Conservation (phyloP, 768 basidiomycete species). For the Boletus subparvulus region DNA sequence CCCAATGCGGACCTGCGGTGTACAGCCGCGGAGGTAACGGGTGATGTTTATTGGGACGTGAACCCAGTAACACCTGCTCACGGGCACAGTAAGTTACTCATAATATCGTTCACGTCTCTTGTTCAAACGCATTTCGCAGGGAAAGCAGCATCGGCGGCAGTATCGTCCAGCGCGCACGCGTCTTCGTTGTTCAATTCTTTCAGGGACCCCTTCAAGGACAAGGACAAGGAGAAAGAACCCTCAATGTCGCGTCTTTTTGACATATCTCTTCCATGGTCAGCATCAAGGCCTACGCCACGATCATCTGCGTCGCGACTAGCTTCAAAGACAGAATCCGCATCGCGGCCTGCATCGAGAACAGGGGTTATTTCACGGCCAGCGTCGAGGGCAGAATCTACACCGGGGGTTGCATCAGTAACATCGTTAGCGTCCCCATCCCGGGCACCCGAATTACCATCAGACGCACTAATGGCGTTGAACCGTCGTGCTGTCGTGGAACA, state of each 20-base stretch:
- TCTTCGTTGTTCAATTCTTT: constrained; percentile 23
- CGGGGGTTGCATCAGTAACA: background rate
- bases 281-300: constrained; percentile 14
- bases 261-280: constrained; percentile 37
- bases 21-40: constrained; percentile 63
- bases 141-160: constrained; percentile 32
- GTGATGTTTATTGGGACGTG: constrained; percentile 64
- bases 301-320: constrained; percentile 15
- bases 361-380: constrained; percentile 13
- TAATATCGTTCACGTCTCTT: constrained; percentile 1
- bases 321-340: constrained; percentile 14
- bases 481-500: background rate
- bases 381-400: constrained; percentile 13
- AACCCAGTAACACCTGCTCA: constrained; percentile 27
- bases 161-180: constrained; percentile 13
- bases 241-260: constrained; percentile 32
- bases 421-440: background rate
- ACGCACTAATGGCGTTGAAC: background rate
- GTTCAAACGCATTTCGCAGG: constrained; percentile 23
- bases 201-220: constrained; percentile 20
- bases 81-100: constrained; percentile 44
- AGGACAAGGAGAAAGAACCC: constrained; percentile 31
- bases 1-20: constrained; percentile 82
- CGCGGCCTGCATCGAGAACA: constrained; percentile 21
- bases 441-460: background rate